Conservation (phyloP, 768 basidiomycete genomes). For the Cystofilobasidium ferigula region DNA sequence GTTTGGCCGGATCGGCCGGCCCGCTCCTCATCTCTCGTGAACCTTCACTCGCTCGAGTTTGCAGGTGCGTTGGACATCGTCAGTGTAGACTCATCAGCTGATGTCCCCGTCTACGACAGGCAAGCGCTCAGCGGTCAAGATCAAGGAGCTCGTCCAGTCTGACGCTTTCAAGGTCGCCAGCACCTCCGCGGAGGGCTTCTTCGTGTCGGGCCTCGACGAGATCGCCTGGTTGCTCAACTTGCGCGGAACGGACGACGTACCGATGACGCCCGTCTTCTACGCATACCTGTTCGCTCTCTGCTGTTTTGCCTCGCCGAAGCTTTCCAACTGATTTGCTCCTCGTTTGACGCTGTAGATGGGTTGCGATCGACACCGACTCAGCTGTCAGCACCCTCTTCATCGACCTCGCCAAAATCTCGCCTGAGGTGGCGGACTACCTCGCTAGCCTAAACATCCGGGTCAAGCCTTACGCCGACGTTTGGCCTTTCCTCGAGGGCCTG, state of each 20-base stretch:
- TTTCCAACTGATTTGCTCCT: background rate
- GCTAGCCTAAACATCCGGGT: constrained; percentile 49
- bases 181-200: constrained; percentile 46
- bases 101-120: constrained; percentile 42
- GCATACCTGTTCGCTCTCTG: constrained; percentile 72
- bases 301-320: constrained; percentile 32
- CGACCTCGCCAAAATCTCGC: constrained; percentile 53
- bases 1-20: constrained; percentile 56
- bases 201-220: constrained; percentile 85
- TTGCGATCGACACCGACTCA: background rate
- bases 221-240: constrained; percentile 63
- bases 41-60: constrained; percentile 55
- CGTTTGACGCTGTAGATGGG: background rate
- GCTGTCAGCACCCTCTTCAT: constrained; percentile 51
- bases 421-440: constrained; percentile 43
- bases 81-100: background rate
- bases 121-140: constrained; percentile 55
- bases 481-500: constrained; percentile 51
- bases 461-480: constrained; percentile 62
- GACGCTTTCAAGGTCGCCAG: constrained; percentile 50
- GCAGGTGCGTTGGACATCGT: background rate
- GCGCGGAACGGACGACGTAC: constrained; percentile 73
- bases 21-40: constrained; percentile 55
- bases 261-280: constrained; percentile 84
- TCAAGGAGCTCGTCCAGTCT: constrained; percentile 55